phyloP scores from a whole-genome alignment of 257 asterid genomes.

The Vinca minor region DNA sequence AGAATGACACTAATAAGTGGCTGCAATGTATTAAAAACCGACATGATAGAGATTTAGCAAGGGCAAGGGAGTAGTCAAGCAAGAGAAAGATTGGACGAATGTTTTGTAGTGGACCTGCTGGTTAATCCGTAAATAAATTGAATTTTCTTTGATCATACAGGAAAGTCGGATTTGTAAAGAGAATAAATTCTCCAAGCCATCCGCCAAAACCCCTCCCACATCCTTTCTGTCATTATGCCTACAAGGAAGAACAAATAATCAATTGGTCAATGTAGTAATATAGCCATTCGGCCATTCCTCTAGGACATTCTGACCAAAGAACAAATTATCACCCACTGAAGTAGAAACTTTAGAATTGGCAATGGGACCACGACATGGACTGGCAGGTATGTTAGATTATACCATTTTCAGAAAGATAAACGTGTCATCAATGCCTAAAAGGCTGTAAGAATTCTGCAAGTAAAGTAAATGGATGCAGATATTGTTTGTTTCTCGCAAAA shows the following conservation, averaged over 20 bases:
- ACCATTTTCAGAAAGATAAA: not conserved
- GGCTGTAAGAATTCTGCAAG: not conserved
- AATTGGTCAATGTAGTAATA: conserved; percentile 9
- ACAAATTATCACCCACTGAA: not conserved
- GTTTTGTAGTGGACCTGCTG: conserved; percentile 35
- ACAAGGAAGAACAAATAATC: conserved; percentile 29
- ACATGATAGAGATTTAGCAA: not conserved
- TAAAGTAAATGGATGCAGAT: not conserved
- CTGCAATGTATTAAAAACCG: not conserved
- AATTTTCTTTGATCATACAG: conserved; percentile 29
- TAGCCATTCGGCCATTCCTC: too few relatives aligned
- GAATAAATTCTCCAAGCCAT: conserved; percentile 38
- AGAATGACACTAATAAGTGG: not conserved
- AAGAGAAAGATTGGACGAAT: not conserved
- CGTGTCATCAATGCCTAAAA: not conserved
- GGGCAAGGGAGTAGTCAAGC: not conserved
- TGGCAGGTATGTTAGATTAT: not conserved
- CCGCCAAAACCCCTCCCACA: conserved; percentile 27
- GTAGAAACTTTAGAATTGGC: not conserved
- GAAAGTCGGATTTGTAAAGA: conserved; percentile 48
- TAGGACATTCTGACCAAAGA: not conserved
- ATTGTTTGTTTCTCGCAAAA: not conserved
- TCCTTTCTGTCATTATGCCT: conserved; percentile 53
- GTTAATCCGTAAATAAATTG: conserved; percentile 49
- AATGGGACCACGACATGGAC: not conserved